Evolutionary conservation across 23 red algal species (phyloP), one percentile per base, ranked within the genome.

Genomic region (Porphyridium purpureum): DNA sequence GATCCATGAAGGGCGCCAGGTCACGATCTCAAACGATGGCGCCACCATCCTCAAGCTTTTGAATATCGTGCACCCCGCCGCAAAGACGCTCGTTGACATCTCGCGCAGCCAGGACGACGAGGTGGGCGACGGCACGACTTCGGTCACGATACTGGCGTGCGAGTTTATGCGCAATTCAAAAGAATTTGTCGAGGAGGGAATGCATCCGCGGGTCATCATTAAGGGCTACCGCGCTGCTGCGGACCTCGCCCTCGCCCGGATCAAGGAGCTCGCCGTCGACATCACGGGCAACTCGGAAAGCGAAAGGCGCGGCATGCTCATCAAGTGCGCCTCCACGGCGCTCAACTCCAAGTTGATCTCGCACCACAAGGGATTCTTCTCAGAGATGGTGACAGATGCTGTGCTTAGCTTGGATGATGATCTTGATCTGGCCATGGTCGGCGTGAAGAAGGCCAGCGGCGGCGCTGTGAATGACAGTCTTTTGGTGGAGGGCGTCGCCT

Each of bases 1-100:
- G 5, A 95, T 95, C 47, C 60, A 84, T 27, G 74, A 79, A 35
- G 69, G 69, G 38, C 35, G 66, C 20, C 81, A 84, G 54, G 88
- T 95, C 24, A 93, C 86, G 11, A 82, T 93, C 52, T 76, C 75
- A 15, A 93, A 93, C 49, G 86, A 93, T 50, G 86, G 86, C n/a
- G 86, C 86, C 33, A 93, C 86, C 0, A 93, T 93, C 27, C 27
- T 93, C 25, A 70, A 80, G 47, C 64, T 93, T n/a, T 56, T 93
- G 29, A 46, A 93, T 24, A 70, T 93, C 28, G 69, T 74, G 19
- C 86, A 93, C 33, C 86, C 86, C 21, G 86, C 86, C 2, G 86
- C 86, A 2, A 70, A 72, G 24, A 74, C 75, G 47, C 57, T 93
- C 7, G 86, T 75, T 0, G 86, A 93, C 33, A 82, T 93, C 23